Base-by-base conservation (phyloP, 441 rosid species). In the Eruca vesicaria region DNA sequence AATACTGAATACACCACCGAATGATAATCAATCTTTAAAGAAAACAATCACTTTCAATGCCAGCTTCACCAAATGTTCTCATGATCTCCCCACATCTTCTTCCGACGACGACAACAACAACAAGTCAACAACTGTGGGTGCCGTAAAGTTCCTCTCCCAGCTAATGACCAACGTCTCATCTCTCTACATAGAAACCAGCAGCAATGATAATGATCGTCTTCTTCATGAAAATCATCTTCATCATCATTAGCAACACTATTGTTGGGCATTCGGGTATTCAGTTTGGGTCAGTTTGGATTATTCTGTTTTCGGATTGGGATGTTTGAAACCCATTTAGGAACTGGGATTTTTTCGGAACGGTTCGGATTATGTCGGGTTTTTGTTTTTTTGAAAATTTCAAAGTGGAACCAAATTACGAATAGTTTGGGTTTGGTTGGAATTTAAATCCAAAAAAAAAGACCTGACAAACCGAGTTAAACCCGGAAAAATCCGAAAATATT, bases 1-100 rank as follows among this genome's bases (percentile, higher is more conserved):
- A 28, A 3, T 23, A 19, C 67, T 60, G 32, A 28, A 3, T 21
- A 12, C 11, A 43, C 62, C 43, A 35, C 26, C 58, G 66, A 76
- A 33, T 12, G 75, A 61, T 9, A 60, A 62, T 71, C 12, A 45
- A 16, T 67, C 81, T 72, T 71, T 73, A 72, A 72, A 50, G 77
- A 41, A 72, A 72, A 32, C 77, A 72, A 60, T 78, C 81, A 58
- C n/a, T 78, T 29, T 71, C 73, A 66, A 78, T 78, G 81, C 81
- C 81, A 35, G 58, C 73, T 26, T 78, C 81, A 67, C 80, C 77
- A 33, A 72, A 55, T 71, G 10, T 19, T 72, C 73, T 78, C 62
- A 14, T 72, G 16, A 45, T 9, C 52, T 66, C 73, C 58, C 77
- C 10, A 58, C 73, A 18, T 14, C 60, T 15, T 72, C 77, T 72